These are phyloP conservation scores for Chloranthus sessilifolius DNA, from an alignment of 164 flowering plant genomes.

Conservation along the genomic window DNA sequence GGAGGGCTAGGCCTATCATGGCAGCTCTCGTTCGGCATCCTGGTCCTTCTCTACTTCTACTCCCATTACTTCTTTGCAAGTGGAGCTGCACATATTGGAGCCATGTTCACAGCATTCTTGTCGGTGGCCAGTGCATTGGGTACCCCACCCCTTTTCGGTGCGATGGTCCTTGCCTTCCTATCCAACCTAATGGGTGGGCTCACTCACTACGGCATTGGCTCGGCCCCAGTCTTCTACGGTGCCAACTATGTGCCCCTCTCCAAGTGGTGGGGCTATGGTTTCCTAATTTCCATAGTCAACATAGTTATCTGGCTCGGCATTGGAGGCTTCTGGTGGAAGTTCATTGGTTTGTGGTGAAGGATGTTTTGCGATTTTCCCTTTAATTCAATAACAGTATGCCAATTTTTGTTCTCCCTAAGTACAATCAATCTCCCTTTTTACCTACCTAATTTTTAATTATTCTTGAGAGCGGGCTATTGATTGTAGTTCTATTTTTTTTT, in stretches of 20 bases:
- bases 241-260: constrained; percentile 80
- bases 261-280: constrained; percentile 90
- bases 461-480: constrained; percentile 6
- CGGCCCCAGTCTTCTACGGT: constrained; percentile 95
- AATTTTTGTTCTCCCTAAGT: constrained; percentile 9
- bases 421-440: not conserved
- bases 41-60: constrained; percentile 88
- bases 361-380: not conserved
- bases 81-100: constrained; percentile 97
- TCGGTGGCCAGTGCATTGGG: constrained; percentile 90
- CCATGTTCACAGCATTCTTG: constrained; percentile 92
- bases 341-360: constrained; percentile 70
- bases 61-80: constrained; percentile 96
- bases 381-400: not conserved
- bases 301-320: constrained; percentile 85
- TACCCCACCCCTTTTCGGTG: constrained; percentile 75
- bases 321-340: constrained; percentile 92
- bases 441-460: not conserved
- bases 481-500: constrained; percentile 2
- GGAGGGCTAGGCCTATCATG: constrained; percentile 92
- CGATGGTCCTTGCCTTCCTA: constrained; percentile 77
- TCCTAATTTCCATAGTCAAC: constrained; percentile 75
- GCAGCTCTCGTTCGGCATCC: constrained; percentile 84
- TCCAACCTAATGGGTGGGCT: constrained; percentile 95
- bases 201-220: constrained; percentile 87